phyloP scores from a whole-genome alignment of 805 yeast genomes.

The Zygoascus biomembranicola region DNA sequence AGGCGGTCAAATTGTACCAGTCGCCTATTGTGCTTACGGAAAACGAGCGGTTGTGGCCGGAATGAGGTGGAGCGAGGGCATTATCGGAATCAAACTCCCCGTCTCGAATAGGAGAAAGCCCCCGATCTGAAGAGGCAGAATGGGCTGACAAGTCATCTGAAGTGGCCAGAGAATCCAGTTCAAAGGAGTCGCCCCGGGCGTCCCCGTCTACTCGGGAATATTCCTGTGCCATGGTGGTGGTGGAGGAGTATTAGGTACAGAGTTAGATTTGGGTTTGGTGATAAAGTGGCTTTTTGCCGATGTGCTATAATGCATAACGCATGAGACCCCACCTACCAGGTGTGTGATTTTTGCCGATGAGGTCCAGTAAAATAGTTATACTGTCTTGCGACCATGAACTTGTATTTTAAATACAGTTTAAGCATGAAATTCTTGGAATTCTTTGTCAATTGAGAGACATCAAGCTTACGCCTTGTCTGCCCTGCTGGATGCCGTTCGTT shows the following conservation, averaged over 20 bases:
- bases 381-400: no score
- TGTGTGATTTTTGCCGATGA: no score
- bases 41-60: slow-evolving; percentile 10
- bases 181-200: slow-evolving; percentile 22
- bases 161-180: slow-evolving; percentile 28
- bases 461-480: no score
- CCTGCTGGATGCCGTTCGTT: no score
- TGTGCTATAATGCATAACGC: no score
- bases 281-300: no score
- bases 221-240: background rate
- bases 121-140: slow-evolving; percentile 11
- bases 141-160: slow-evolving; percentile 14
- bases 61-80: background rate
- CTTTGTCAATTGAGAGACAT: no score
- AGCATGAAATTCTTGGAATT: no score
- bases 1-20: slow-evolving; percentile 20
- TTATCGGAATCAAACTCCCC: slow-evolving; percentile 11
- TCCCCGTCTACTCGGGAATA: background rate
- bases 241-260: background rate
- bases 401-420: no score
- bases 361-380: no score
- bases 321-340: no score
- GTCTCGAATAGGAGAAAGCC: slow-evolving; percentile 19
- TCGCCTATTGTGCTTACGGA: slow-evolving; percentile 24
- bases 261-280: no score